Evolutionary conservation across 1,284 basidiomycete genomes (phyloP).

Genomic region (Sanghuangporus baumii): DNA sequence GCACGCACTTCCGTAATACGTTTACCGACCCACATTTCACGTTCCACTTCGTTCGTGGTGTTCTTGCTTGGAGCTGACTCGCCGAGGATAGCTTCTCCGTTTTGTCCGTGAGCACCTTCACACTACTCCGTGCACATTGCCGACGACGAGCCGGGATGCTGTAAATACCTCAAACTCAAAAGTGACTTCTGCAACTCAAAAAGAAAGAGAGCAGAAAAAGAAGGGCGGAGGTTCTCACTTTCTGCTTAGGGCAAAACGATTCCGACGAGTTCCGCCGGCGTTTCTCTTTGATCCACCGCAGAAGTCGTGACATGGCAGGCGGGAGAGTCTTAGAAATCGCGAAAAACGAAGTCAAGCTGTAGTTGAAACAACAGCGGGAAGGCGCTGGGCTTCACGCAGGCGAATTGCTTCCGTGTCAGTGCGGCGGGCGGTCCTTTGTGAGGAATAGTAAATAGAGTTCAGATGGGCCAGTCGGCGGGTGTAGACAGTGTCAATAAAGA

Average conservation of each 20-base stretch:
- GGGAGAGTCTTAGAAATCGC: no score
- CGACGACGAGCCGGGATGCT: not conserved
- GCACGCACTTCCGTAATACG: not conserved
- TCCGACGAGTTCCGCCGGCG: not conserved
- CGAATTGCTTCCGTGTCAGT: not conserved
- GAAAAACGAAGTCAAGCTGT: not conserved
- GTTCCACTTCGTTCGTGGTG: not conserved
- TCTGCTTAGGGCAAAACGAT: not conserved
- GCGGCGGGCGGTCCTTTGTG: not conserved
- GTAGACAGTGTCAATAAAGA: not conserved
- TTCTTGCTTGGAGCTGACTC: not conserved
- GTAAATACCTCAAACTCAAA: not conserved
- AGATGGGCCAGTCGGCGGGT: not conserved
- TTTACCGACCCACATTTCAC: not conserved
- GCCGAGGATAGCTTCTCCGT: not conserved
- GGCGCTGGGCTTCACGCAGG: not conserved
- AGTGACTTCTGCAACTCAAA: not conserved
- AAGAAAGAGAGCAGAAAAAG: not conserved
- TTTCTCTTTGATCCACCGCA: not conserved
- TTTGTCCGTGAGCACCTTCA: not conserved
- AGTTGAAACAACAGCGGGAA: not conserved
- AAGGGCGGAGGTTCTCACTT: not conserved
- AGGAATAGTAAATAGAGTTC: not conserved
- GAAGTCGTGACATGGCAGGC: no score
- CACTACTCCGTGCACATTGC: not conserved